phyloP scores from a whole-genome alignment of 2,329 filamentous ascomycete species.

The Alternaria sp. region DNA sequence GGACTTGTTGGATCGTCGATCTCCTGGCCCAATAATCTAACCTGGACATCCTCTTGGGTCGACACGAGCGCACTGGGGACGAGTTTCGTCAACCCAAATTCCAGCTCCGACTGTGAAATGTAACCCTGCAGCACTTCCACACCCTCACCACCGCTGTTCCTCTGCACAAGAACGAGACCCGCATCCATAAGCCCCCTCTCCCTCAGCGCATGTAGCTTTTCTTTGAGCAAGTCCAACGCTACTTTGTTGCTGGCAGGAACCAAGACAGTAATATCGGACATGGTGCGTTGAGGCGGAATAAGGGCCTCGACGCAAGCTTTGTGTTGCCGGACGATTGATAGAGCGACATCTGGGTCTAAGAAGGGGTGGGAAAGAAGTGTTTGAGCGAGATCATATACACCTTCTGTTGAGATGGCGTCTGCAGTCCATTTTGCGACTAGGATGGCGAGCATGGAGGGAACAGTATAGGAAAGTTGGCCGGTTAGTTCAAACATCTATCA shows the following conservation, averaged over 20 bases:
- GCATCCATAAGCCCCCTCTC: constrained; percentile 64
- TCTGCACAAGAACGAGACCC: constrained; percentile 63
- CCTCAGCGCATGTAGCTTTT: constrained; percentile 59
- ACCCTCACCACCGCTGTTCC: neutral
- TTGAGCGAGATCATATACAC: constrained; percentile 69
- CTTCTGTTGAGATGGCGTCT: constrained; percentile 61
- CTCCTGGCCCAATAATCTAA: constrained; percentile 52
- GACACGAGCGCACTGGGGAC: constrained; percentile 22
- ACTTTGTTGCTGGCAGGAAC: constrained; percentile 58
- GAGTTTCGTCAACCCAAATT: constrained; percentile 56
- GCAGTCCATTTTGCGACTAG: constrained; percentile 67
- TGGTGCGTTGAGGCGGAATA: constrained; percentile 62
- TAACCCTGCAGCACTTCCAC: constrained; percentile 62
- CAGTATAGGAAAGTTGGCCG: constrained; percentile 65
- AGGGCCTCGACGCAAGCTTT: constrained; percentile 56
- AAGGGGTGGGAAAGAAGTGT: constrained; percentile 67
- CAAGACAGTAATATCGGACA: constrained; percentile 64
- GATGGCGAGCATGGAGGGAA: constrained; percentile 68
- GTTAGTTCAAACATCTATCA: constrained; percentile 64
- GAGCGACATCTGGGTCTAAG: constrained; percentile 61
- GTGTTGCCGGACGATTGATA: constrained; percentile 53
- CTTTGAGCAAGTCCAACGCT: constrained; percentile 50
- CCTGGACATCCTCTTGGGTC: constrained; percentile 36
- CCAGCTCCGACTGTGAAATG: constrained; percentile 62
- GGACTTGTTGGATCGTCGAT: constrained; percentile 36